Conservation (phyloP, 768 basidiomycete genomes). For the Pholiota microspora region DNA sequence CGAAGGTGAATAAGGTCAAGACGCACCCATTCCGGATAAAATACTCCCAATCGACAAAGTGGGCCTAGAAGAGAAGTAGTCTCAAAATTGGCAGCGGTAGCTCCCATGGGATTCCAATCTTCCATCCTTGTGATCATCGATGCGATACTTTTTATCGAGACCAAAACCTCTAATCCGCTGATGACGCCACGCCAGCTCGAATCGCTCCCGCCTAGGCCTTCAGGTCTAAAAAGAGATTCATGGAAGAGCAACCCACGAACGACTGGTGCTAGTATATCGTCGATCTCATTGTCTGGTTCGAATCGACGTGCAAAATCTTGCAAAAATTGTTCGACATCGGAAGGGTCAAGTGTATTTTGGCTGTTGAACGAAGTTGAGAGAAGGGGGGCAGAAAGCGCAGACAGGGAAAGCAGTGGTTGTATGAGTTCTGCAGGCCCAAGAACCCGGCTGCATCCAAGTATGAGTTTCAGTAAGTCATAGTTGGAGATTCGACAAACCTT, state of each 20-base stretch:
- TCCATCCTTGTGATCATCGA: slow-evolving; percentile 72
- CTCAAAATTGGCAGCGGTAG: slow-evolving; percentile 64
- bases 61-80: slow-evolving; percentile 75
- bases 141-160: slow-evolving; percentile 82
- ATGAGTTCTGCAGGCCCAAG: slow-evolving; percentile 82
- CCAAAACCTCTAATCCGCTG: slow-evolving; percentile 76
- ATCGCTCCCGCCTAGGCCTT: slow-evolving; percentile 72
- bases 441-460: slow-evolving; percentile 45
- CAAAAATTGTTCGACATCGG: slow-evolving; percentile 78
- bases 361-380: slow-evolving; percentile 43
- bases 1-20: slow-evolving; percentile 1
- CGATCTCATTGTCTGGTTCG: slow-evolving; percentile 75
- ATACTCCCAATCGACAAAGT: slow-evolving; percentile 79
- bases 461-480: not conserved
- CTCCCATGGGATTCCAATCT: slow-evolving; percentile 66
- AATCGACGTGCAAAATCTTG: slow-evolving; percentile 83
- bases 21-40: slow-evolving; percentile 85
- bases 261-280: slow-evolving; percentile 76
- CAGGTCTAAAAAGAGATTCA: slow-evolving; percentile 57
- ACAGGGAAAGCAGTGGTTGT: slow-evolving; percentile 74
- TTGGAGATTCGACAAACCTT: slow-evolving; percentile 46
- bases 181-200: slow-evolving; percentile 85
- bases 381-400: slow-evolving; percentile 66
- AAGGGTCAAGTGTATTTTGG: slow-evolving; percentile 52
- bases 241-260: slow-evolving; percentile 62